Evolutionary conservation across 1,139 yeast species (phyloP), one percentile per base, ranked within the genome.

Genomic region (Blastobotrys apis): DNA sequence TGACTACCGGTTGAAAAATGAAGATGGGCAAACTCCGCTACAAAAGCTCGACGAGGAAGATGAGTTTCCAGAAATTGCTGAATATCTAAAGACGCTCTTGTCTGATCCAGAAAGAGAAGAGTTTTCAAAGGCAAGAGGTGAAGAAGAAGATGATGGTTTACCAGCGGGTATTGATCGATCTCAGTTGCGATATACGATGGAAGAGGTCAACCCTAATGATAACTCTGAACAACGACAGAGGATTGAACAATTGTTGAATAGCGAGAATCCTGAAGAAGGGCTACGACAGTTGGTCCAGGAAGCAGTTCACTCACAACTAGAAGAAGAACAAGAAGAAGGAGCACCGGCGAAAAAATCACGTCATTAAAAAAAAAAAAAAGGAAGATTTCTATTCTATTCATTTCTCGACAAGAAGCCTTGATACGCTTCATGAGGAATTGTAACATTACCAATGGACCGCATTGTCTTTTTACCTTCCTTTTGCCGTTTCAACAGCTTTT

Each of bases 391-490:
- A 19, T 4, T 6, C 3, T 19, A 20, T 19, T 13, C 4, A 4
- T 20, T 53, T 56, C 49, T 37, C 3, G 71, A 53, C 31, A 68
- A 53, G 49, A 68, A 68, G 5, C 71, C 68, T 43, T 66, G 69
- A 45, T 65, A 68, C n/a, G 97, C 96, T 50, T 88, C 94, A 49
- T 84, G 84, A 49, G 86, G 81, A 44, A 90, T 82, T 40, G 73
- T 71, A 10, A 92, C 85, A 49, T 78, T 78, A 15, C 97, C 97
- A 13, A 81, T 73, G 9, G 85, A 73, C 67, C 84, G 83, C 83
- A 92, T 74, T 49, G 76, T 77, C 66, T 84, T 86, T 67, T 92
- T 92, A 37, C 98, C 98, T 59, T 86, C 96, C 64, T 90, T 92
- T 59, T 92, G 98, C 57, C 86, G 83, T 48, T 77, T 87, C 47